Base-by-base conservation (phyloP, 73 alveolate genomes). In the Tetrahymena thermophila region DNA sequence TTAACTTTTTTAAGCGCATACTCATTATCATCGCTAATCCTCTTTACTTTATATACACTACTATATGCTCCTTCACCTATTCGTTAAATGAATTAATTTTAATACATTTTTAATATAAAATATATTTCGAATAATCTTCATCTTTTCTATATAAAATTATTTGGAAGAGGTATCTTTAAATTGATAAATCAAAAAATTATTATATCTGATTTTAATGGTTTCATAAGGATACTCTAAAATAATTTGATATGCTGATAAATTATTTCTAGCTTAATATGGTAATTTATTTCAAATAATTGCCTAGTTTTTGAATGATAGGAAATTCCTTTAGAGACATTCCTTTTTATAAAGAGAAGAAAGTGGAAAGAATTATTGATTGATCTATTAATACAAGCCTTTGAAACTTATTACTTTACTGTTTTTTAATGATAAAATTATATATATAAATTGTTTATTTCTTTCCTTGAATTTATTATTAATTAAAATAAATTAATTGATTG, bases 1-100 rank as follows among this genome's bases (percentile, higher is more conserved):
- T 97, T 96, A 43, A 97, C 99, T 43, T 97, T 96, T 94, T 97
- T 97, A 94, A 97, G 96, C 28, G 99, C 99, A 94, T 97, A 97
- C 37, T 96, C 94, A 40, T 43, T 35, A 57, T 93, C 93, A 93
- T 97, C 99, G 43, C 96, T 57, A 94, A 94, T 97, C 40, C 98
- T 96, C 83, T 55, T 96, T 50, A 97, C 99, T 96, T 96, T 96
- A 43, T 94, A 97, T 43, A 97, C 99, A 35, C 96, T 94, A 95
- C 99, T 96, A 96, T 97, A 97, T 11, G 98, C 96, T 34, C 99
- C 99, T 43, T 96, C 96, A 40, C 99, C 99, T 95, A 97, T 71
- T 95, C 96, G 96, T 35, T 94, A 93, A 94, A 97, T 50, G 58
- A 97, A 96, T 96, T 96, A 98, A 94, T 94, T 96, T 93, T 96